Evolutionary conservation across 805 yeast genomes (phyloP), one percentile per base, ranked within the genome.

Genomic region (Ogataea glucozyma): DNA sequence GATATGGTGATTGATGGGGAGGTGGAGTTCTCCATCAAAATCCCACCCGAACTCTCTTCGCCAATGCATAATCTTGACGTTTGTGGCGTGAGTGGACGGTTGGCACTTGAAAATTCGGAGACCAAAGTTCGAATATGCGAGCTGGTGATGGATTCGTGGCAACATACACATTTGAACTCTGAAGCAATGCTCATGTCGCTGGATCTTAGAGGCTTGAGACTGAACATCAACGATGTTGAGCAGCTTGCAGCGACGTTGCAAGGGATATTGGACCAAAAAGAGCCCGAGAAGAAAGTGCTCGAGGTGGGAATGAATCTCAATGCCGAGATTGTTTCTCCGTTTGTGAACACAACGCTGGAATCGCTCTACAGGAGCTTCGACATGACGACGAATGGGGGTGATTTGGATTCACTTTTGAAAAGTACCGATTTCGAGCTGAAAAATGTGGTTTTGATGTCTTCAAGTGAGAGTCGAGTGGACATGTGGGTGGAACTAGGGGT

Each of bases 401-500:
- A 49, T 1, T 10, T 44, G 10, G 47, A 37, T 5, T 21, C 26
- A 3, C 10, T 40, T 8, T 5, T 44, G 11, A 44, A 38, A 11
- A 35, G 35, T n/a, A 17, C 31, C 10, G 34, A 35, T 4, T 24
- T 48, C 10, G 38, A 31, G n/a, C 34, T 58, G 11, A 29, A 49
- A 13, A 40, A 41, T 4, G 21, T 55, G 8, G 36, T 27, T 4
- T 55, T 67, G n/a, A 39, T 66, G 11, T 58, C 60, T 2, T 62
- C 76, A 1, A 48, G 54, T 8, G 26, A 41, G 1, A 44, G 51
- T 0, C 49, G 48, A 2, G 43, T 69, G 11, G 47, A 54, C 4
- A 37, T 75, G 4, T 32, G 61, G 31, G 54, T 65, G 22, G 68
- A 62, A 30, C 23, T 66, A 4, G 60, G 57, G 13, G 24, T 72